Percentiles rank a stretch among this genome's conserved stretches.
Evolutionary conservation across 2,329 filamentous ascomycete species (phyloP).

Genomic region (Beauveria pseudobassiana): DNA sequence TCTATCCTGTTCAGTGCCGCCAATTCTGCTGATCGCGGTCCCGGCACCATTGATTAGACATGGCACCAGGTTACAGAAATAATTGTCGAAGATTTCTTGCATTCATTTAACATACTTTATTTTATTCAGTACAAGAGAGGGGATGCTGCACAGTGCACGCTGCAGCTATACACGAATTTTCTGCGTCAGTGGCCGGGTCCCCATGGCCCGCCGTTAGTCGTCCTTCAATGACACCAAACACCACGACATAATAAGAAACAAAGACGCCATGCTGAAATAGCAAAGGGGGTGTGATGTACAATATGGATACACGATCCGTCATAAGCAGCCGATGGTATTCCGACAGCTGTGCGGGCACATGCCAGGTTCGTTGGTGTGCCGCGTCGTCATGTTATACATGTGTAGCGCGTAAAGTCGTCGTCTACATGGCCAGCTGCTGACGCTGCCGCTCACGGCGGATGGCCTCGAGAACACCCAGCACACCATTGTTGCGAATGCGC

Average conservation of each 20-base stretch:
- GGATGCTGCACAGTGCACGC: constrained; percentile 27
- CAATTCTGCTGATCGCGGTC: background rate
- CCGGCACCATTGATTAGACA: background rate
- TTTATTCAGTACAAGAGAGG: constrained; percentile 30
- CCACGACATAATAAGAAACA: constrained; percentile 19
- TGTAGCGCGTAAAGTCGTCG: background rate
- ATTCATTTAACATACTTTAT: constrained; percentile 15
- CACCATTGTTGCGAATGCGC: constrained; percentile 51
- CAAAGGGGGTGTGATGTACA: constrained; percentile 26
- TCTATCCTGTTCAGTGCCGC: too few relatives aligned
- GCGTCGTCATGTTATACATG: constrained; percentile 8
- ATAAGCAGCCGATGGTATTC: background rate
- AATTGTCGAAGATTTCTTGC: background rate
- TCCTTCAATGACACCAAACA: background rate
- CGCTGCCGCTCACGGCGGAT: constrained; percentile 37
- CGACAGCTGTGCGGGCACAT: constrained; percentile 9
- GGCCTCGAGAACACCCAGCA: constrained; percentile 51
- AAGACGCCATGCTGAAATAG: constrained; percentile 29
- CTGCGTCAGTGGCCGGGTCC: constrained; percentile 13
- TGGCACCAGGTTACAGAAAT: background rate
- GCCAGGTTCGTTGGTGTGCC: background rate
- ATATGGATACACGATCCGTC: constrained; percentile 19
- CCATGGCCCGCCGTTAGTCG: constrained; percentile 1
- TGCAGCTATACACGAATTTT: constrained; percentile 19
- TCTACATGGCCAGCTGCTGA: constrained; percentile 16